These are phyloP conservation scores for Yamadazyma atlantica DNA, from an alignment of 1,139 yeast species.

Conservation along the genomic window DNA sequence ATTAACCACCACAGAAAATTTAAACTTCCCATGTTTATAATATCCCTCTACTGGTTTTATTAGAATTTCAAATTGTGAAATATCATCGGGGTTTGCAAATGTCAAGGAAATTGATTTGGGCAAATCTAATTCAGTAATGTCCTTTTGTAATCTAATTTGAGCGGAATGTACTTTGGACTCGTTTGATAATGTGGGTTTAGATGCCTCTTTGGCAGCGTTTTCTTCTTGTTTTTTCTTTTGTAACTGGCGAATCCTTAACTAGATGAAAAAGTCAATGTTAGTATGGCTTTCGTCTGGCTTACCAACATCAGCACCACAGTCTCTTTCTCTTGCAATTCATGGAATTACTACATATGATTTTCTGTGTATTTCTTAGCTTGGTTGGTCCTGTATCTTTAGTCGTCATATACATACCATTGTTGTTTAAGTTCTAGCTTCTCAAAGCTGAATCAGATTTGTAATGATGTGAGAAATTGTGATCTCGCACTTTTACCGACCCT, in stretches of 20 bases:
- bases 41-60: conserved; percentile 80
- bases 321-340: background rate
- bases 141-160: conserved; percentile 57
- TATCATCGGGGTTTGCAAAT: conserved; percentile 56
- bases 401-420: background rate
- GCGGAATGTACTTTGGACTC: conserved; percentile 44
- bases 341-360: background rate
- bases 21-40: conserved; percentile 68
- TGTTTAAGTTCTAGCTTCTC: background rate
- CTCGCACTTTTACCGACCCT: background rate
- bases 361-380: background rate
- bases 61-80: conserved; percentile 59
- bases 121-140: conserved; percentile 65
- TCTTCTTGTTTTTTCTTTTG: conserved; percentile 58
- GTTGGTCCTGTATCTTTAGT: too few relatives aligned
- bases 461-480: background rate
- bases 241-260: conserved; percentile 58
- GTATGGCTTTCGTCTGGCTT: too few relatives aligned
- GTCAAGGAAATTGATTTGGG: conserved; percentile 61
- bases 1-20: conserved; percentile 62
- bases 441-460: background rate
- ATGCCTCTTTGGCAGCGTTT: conserved; percentile 25
- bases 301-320: too few relatives aligned
- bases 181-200: conserved; percentile 4
- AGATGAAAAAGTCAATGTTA: conserved; percentile 4